Percentiles rank a stretch among this genome's conserved stretches.
phyloP scores from a whole-genome alignment of 192 early-diverging fungal genomes.

The Thoreauomyces humboldtii region DNA sequence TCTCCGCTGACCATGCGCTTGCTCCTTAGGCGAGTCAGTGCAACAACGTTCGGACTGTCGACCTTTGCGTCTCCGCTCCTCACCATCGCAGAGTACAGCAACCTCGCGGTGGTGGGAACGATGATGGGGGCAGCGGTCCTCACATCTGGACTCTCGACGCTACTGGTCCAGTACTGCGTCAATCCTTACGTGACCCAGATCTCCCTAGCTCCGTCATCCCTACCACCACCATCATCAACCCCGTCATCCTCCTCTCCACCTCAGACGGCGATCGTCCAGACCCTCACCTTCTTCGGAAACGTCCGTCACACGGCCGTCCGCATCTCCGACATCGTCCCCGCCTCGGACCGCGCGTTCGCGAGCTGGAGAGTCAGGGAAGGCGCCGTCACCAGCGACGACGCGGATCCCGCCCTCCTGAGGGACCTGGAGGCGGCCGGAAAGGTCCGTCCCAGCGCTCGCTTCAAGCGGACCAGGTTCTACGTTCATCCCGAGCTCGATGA shows the following conservation, averaged over 20 bases:
- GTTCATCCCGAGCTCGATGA: slow-evolving; percentile 30
- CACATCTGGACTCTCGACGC: slow-evolving; percentile 16
- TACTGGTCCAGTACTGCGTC: slow-evolving; percentile 22
- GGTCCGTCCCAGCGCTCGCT: not conserved
- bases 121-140: slow-evolving; percentile 30
- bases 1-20: not conserved
- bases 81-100: slow-evolving; percentile 9
- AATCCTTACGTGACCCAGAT: slow-evolving; percentile 26
- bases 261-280: slow-evolving; percentile 6
- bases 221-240: not conserved
- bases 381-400: slow-evolving; percentile 9
- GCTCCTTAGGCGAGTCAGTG: slow-evolving; percentile 11
- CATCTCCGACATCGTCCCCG: slow-evolving; percentile 5
- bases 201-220: not conserved
- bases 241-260: not conserved
- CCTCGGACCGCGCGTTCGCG: slow-evolving; percentile 14
- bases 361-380: slow-evolving; percentile 9
- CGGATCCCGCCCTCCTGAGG: not conserved
- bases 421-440: not conserved
- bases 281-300: slow-evolving; percentile 26
- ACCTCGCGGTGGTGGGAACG: slow-evolving; percentile 22
- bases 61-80: slow-evolving; percentile 8
- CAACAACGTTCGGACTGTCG: slow-evolving; percentile 20
- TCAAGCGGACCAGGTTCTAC: slow-evolving; percentile 24
- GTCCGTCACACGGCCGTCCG: slow-evolving; percentile 10